Percentiles rank a stretch among this genome's conserved stretches.
Evolutionary conservation across 257 asterid genomes (phyloP).

Genomic region (Fraxinus quadrangulata): DNA sequence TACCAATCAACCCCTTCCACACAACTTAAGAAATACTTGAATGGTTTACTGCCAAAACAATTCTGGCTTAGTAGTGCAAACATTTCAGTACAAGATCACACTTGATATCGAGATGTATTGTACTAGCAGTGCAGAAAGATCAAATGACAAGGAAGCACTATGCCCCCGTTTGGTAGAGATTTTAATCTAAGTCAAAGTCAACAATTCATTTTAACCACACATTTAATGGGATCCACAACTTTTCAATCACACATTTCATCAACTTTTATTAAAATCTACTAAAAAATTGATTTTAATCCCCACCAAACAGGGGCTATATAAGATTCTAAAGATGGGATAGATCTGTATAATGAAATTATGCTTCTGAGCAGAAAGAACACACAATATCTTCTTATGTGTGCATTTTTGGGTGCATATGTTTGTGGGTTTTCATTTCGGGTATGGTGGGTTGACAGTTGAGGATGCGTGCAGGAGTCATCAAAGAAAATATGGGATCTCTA

Average conservation of each 20-base stretch:
- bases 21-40: background rate
- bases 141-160: background rate
- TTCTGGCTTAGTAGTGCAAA: background rate
- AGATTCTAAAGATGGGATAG: background rate
- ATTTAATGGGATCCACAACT: no score
- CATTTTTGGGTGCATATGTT: background rate
- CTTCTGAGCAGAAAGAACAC: background rate
- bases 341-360: background rate
- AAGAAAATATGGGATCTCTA: background rate
- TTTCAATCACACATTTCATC: no score
- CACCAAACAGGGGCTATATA: background rate
- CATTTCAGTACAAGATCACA: background rate
- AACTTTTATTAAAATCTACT: no score
- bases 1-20: background rate
- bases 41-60: background rate
- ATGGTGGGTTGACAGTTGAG: background rate
- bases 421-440: background rate
- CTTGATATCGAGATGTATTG: background rate
- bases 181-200: no score
- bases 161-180: no score
- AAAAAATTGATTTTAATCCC: no score
- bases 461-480: background rate
- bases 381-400: background rate
- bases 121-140: background rate
- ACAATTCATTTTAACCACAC: no score